Evolutionary conservation across 352 stramenopile genomes (phyloP).

Genomic region (Globisporangium uncinulatum): DNA sequence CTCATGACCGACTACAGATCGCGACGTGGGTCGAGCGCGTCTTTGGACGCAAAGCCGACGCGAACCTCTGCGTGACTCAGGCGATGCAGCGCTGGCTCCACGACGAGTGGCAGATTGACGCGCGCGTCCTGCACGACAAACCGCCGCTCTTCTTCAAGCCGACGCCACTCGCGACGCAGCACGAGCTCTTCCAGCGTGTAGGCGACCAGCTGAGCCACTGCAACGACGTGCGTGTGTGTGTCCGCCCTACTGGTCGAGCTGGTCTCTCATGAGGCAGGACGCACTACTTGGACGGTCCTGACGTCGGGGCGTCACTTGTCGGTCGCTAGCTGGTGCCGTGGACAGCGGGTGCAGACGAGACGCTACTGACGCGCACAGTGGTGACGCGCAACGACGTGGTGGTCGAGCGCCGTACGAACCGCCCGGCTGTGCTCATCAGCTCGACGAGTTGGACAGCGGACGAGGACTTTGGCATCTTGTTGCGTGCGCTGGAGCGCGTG

Average conservation of each 20-base stretch:
- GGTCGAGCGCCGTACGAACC: slow-evolving; percentile 37
- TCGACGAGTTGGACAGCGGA: slow-evolving; percentile 99
- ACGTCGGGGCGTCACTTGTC: too few species aligned
- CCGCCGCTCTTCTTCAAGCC: slow-evolving; percentile 92
- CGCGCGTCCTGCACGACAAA: slow-evolving; percentile 92
- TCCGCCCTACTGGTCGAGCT: background rate
- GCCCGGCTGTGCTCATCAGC: slow-evolving; percentile 81
- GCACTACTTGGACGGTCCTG: too few species aligned
- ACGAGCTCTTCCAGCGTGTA: slow-evolving; percentile 89
- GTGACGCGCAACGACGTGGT: slow-evolving; percentile 20
- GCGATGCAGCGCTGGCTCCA: slow-evolving; percentile 94
- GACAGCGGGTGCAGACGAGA: slow-evolving; percentile 36
- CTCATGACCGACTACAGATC: slow-evolving; percentile 28
- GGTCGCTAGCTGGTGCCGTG: slow-evolving; percentile 26
- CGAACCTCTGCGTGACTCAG: slow-evolving; percentile 96
- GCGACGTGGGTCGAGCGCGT: slow-evolving; percentile 78
- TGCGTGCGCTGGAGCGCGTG: slow-evolving; percentile 87
- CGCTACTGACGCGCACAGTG: slow-evolving; percentile 48
- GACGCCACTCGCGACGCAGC: slow-evolving; percentile 72
- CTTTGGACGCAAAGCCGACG: slow-evolving; percentile 90
- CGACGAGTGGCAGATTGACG: slow-evolving; percentile 87
- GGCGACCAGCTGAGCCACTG: slow-evolving; percentile 60
- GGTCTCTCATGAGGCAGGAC: background rate
- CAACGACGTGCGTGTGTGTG: slow-evolving; percentile 47
- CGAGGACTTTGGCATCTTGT: slow-evolving; percentile 98